Base-by-base conservation (phyloP, 441 rosid genomes). In the Pelargonium citronellum region DNA sequence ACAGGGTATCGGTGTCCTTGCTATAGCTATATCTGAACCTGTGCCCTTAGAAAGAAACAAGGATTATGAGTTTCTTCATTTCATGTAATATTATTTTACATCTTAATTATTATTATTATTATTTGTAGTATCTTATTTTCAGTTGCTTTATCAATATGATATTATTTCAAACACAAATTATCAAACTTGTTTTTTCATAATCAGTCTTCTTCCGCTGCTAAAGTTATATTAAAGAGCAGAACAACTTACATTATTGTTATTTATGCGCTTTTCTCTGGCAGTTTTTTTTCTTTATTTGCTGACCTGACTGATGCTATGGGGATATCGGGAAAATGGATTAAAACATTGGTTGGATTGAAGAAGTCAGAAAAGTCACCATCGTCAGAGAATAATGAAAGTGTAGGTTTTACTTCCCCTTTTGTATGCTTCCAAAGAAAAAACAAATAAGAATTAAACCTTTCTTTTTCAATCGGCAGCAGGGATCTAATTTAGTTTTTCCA, bases 241-340 rank as follows among this genome's bases (percentile, higher is more conserved):
- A 57, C 27, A 19, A 2, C 20, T 3, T 17, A 15, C 20, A 11
- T 17, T 22, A 22, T 17, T 57, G 11, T 57, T 8, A 19, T 22
- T 57, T 57, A 17, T 22, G 71, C 49, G 69, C 51, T 61, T 60
- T 78, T 70, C 19, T 74, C 73, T 55, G 66, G 69, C 81, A 85
- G 88, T 75, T 71, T 71, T 22, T 68, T 27, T 51, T n/a, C 24
- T 46, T 77, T 68, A 61, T 77, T 75, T 73, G 76, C 69, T 67
- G 70, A 34, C 37, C 72, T 39, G 67, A 57, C 64, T 13, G 8
- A 34, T 69, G 57, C 74, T 75, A 95, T 95, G 99, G 99, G 98
- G 71, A 92, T 88, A 74, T 84, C 97, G 0, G 96, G 97, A 55
- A 95, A 89, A 87, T 92, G 99, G 99, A 81, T 95, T 73, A 92